phyloP scores from a whole-genome alignment of 2,329 filamentous ascomycete genomes.

The Pseudocercospora cruenta region DNA sequence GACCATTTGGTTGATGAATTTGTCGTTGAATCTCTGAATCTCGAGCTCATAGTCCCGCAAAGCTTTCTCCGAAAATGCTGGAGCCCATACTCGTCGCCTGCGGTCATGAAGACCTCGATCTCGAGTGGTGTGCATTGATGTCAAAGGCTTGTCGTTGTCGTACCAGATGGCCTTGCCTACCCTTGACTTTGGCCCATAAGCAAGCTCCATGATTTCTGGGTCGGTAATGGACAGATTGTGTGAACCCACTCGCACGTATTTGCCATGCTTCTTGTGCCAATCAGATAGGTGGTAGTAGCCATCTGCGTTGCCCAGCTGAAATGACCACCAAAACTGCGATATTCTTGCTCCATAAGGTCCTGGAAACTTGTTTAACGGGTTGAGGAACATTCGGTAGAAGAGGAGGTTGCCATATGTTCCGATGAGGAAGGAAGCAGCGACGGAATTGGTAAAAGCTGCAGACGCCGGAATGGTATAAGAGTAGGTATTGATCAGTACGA shows the following conservation, averaged over 20 bases:
- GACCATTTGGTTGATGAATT: constrained; percentile 41
- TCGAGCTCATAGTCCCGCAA: constrained; percentile 48
- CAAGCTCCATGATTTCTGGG: constrained; percentile 42
- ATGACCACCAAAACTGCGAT: constrained; percentile 39
- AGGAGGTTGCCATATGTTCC: constrained; percentile 40
- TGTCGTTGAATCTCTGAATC: constrained; percentile 42
- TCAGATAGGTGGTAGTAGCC: constrained; percentile 36
- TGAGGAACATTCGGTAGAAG: constrained; percentile 42
- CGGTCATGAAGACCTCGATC: constrained; percentile 44
- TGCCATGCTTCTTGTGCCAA: constrained; percentile 43
- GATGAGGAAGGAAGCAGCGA: constrained; percentile 25
- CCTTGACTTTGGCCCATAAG: constrained; percentile 45
- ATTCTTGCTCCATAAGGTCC: constrained; percentile 42
- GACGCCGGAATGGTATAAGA: constrained; percentile 21
- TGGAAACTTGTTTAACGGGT: constrained; percentile 41
- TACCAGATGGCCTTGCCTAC: constrained; percentile 51
- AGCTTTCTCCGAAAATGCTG: constrained; percentile 47
- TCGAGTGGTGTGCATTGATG: constrained; percentile 46
- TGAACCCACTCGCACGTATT: constrained; percentile 42
- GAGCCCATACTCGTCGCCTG: constrained; percentile 48
- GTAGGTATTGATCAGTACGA: constrained; percentile 26
- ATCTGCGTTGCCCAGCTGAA: constrained; percentile 34
- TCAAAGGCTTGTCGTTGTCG: constrained; percentile 39
- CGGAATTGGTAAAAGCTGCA: constrained; percentile 13
- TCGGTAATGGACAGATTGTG: constrained; percentile 43